phyloP scores from a whole-genome alignment of 2,329 filamentous ascomycete species.

The Diaporthe sp. region DNA sequence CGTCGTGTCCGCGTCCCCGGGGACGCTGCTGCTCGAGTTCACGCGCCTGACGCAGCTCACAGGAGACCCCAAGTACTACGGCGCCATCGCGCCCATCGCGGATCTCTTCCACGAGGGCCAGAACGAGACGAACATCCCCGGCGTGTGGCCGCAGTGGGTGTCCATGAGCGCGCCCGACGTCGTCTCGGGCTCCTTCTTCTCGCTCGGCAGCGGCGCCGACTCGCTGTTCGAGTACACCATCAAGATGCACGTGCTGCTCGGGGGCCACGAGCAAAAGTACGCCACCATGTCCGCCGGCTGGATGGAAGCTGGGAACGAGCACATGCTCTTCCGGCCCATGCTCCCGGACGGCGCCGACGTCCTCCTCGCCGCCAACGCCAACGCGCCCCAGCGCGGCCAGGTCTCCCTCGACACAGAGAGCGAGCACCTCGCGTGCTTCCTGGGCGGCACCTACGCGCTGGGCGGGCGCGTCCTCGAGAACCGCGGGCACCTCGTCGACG shows the following conservation, averaged over 20 bases:
- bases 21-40: conserved; percentile 80
- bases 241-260: conserved; percentile 68
- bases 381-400: conserved; percentile 45
- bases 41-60: conserved; percentile 81
- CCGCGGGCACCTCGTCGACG: conserved; percentile 63
- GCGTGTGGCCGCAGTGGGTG: conserved; percentile 79
- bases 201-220: conserved; percentile 55
- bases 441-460: conserved; percentile 79
- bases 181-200: conserved; percentile 50
- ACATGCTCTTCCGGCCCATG: conserved; percentile 77
- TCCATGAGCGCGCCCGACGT: conserved; percentile 68
- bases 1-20: conserved; percentile 64
- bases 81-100: conserved; percentile 78
- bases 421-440: conserved; percentile 78
- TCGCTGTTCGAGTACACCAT: conserved; percentile 64
- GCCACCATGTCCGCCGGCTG: conserved; percentile 72
- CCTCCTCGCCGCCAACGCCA: conserved; percentile 67
- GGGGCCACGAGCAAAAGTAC: conserved; percentile 71
- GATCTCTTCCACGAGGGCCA: conserved; percentile 76
- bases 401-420: conserved; percentile 52
- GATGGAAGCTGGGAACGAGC: conserved; percentile 70
- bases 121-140: conserved; percentile 75
- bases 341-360: conserved; percentile 70
- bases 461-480: conserved; percentile 73
- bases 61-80: conserved; percentile 80